Base-by-base conservation (phyloP, 2,329 filamentous ascomycete genomes). In the Talaromyces sp. region DNA sequence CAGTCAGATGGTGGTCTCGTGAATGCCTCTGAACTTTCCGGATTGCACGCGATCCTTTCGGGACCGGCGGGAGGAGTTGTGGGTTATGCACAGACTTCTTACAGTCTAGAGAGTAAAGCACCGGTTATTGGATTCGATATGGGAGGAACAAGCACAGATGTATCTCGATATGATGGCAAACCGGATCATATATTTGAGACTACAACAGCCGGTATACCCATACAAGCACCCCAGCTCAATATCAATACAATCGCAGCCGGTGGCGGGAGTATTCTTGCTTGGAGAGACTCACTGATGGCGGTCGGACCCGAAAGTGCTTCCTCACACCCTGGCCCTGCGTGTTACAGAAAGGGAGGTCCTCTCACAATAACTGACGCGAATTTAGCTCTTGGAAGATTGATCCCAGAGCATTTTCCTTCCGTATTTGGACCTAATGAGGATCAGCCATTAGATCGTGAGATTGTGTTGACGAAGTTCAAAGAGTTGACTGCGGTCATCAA, bases 101-200 rank as follows among this genome's bases (percentile, higher is more conserved):
- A 56, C 27, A 33, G 10, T 96, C 91, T 39, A 84, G 93, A 49
- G 45, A 15, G 19, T 15, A 49, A 27, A 6, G 45, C 15, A 33
- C 56, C 25, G 10, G 37, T 41, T 17, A 22, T 96, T 71, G 93
- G 93, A 0, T 97, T 97, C 73, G 93, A 97, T 72, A 97, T 97
- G 93, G 92, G 92, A 35, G 93, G 93, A 15, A 97, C 93, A 0
- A 92, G 89, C 67, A 97, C 93, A 1, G 93, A 97, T 75, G 73
- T 97, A 11, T 94, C 90, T 49, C 84, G 93, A 62, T 97, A 94
- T 71, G 90, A 90, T 63, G 93, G 93, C 17, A 83, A 90, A 61
- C 95, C 95, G 71, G 93, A 97, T 71, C 93, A 97, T 71, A 91
- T 95, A 1, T 96, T 96, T 69, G 93, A 96, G 78, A 96, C 91